These are phyloP conservation scores for Starmerella tilneyi DNA, from an alignment of 805 yeast species.

Conservation along the genomic window DNA sequence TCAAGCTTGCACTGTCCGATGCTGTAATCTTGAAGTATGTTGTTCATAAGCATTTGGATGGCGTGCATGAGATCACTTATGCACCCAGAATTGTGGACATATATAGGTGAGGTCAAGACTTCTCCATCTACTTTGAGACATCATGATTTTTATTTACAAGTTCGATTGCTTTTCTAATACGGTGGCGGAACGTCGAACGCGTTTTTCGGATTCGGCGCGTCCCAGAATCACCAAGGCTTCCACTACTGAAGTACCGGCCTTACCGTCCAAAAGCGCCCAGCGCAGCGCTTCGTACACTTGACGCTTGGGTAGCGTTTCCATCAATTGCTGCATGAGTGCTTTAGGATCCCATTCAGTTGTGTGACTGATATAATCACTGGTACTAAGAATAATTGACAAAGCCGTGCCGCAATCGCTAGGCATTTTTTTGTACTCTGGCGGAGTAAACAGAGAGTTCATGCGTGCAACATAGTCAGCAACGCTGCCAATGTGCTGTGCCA, in stretches of 20 bases:
- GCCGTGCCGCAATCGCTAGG: constrained; percentile 1
- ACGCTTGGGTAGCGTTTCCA: constrained; percentile 16
- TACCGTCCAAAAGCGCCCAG: constrained; percentile 58
- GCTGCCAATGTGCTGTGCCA: constrained; percentile 44
- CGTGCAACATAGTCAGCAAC: constrained; percentile 42
- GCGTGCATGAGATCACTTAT: too few species aligned
- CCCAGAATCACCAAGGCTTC: constrained; percentile 38
- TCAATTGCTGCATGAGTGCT: constrained; percentile 3
- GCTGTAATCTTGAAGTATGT: too few species aligned
- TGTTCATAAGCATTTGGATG: too few species aligned
- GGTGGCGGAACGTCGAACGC: too few species aligned
- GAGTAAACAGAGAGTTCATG: constrained; percentile 28
- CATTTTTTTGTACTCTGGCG: constrained; percentile 15
- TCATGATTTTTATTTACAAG: too few species aligned
- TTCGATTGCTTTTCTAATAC: too few species aligned
- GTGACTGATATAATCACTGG: background rate
- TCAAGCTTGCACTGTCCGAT: too few species aligned
- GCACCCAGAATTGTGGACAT: too few species aligned
- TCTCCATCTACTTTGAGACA: too few species aligned
- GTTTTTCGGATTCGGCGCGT: background rate
- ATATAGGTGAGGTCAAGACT: too few species aligned
- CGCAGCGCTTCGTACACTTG: constrained; percentile 48
- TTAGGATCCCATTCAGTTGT: constrained; percentile 2
- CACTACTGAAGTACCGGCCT: constrained; percentile 60
- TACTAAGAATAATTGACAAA: constrained; percentile 4